Percentiles rank a stretch among this genome's conserved stretches.
These are phyloP conservation scores for Podaxis mareebaensis DNA, from an alignment of 768 basidiomycete genomes.

Conservation along the genomic window DNA sequence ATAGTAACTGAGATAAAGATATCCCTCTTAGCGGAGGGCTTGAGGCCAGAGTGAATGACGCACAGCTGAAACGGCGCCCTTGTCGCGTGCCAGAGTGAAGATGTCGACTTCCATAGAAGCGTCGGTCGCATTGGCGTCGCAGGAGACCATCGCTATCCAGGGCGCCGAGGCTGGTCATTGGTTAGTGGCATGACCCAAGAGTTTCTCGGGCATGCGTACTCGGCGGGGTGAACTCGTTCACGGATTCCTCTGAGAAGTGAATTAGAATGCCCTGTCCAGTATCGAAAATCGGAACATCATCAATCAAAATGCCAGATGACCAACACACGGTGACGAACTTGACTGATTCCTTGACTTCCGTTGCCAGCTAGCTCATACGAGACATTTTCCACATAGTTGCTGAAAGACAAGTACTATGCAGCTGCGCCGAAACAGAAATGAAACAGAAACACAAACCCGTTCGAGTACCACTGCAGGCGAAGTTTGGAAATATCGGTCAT, in stretches of 20 bases:
- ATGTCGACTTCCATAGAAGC: conserved; percentile 65
- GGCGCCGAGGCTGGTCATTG: conserved; percentile 62
- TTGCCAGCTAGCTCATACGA: conserved; percentile 60
- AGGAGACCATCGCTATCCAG: conserved; percentile 89
- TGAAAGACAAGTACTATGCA: conserved; percentile 22
- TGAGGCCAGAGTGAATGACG: conserved; percentile 24
- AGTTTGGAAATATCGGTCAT: conserved; percentile 60
- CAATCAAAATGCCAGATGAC: not conserved
- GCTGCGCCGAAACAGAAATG: conserved; percentile 1
- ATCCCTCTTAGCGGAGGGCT: not conserved
- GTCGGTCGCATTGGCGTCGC: conserved; percentile 75
- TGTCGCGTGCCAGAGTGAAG: conserved; percentile 76
- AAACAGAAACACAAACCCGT: conserved; percentile 37
- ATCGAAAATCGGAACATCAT: conserved; percentile 6
- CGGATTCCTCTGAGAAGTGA: conserved; percentile 72
- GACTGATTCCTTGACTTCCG: conserved; percentile 49
- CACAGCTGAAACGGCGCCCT: conserved; percentile 82
- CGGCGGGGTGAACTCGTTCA: conserved; percentile 49
- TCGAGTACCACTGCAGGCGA: conserved; percentile 58
- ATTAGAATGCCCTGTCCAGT: conserved; percentile 70
- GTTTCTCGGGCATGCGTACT: conserved; percentile 30
- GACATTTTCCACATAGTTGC: conserved; percentile 54
- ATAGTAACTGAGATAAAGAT: conserved; percentile 63
- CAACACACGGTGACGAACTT: conserved; percentile 38
- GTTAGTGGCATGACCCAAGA: conserved; percentile 16